A percentile compares a stretch with the other conserved stretches of the same genome.
Evolutionary conservation across 768 basidiomycete genomes (phyloP).

Genomic region (Hemileccinum rubropunctum): DNA sequence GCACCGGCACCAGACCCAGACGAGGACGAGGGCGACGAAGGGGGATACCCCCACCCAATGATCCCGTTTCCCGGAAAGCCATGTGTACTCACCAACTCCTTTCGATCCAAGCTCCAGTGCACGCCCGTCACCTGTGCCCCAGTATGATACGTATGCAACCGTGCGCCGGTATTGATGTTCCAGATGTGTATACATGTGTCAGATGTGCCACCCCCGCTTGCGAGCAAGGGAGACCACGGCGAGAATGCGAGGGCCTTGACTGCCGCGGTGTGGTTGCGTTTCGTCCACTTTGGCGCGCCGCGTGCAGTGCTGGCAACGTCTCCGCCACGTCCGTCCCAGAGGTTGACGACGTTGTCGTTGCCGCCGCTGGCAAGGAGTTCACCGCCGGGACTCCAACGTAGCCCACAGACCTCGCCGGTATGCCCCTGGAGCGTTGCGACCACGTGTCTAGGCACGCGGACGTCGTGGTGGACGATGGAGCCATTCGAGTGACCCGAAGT

Average conservation of each 20-base stretch:
- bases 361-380: slow-evolving; percentile 92
- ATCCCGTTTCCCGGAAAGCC: slow-evolving; percentile 89
- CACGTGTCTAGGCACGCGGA: slow-evolving; percentile 82
- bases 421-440: slow-evolving; percentile 90
- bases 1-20: slow-evolving; percentile 55
- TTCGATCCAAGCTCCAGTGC: slow-evolving; percentile 81
- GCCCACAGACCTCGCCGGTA: slow-evolving; percentile 88
- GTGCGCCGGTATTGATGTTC: slow-evolving; percentile 90
- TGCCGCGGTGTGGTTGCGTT: slow-evolving; percentile 87
- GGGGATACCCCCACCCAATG: slow-evolving; percentile 83
- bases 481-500: slow-evolving; percentile 91
- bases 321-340: slow-evolving; percentile 88
- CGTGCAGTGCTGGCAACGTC: slow-evolving; percentile 45
- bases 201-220: slow-evolving; percentile 91
- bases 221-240: slow-evolving; percentile 90
- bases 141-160: slow-evolving; percentile 82
- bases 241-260: slow-evolving; percentile 94
- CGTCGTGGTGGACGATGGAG: slow-evolving; percentile 96
- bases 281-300: slow-evolving; percentile 82
- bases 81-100: slow-evolving; percentile 90
- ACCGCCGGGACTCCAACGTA: slow-evolving; percentile 87
- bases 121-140: slow-evolving; percentile 91
- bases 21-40: slow-evolving; percentile 41
- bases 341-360: slow-evolving; percentile 97
- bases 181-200: slow-evolving; percentile 90